Evolutionary conservation across 805 yeast genomes (phyloP), one percentile per base, ranked within the genome.

Genomic region (Candida hispaniensis): DNA sequence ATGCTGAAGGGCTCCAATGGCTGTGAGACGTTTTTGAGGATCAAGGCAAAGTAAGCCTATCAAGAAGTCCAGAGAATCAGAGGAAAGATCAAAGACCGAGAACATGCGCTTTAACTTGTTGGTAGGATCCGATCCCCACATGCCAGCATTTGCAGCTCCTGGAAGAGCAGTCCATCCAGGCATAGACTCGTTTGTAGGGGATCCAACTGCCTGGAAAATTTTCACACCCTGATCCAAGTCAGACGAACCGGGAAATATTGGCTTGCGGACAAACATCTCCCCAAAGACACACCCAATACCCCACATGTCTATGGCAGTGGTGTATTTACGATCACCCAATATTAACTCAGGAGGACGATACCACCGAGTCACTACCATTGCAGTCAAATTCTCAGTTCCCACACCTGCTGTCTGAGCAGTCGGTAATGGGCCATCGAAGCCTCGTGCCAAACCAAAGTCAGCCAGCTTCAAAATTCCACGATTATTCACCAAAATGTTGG

Each of bases 291-390:
- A 91, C 1, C 97, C 97, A 13, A 82, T 70, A 0, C 97, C 96
- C 99, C 99, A 91, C 59, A 91, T 69, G 57, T 91, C 99, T 8
- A 88, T 88, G 0, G 97, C 93, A 0, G 96, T 80, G 2, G 96
- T 85, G 54, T 88, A 88, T 41, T 69, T 63, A 46, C 79, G 66
- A 45, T 85, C 93, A 3, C 95, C 95, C 35, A 91, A 59, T 10
- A 91, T 66, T 12, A 91, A 64, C 54, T 88, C 98, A 0, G 97
- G 98, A 1, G 98, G 93, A 40, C 98, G 65, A 56, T 93, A 91
- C 98, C 98, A 91, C 44, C 98, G 60, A 0, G 98, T 91, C 22
- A 91, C 97, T 2, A 91, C 98, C 38, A 71, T 65, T n/a, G 70
- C 66, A 0, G 81, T 74, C 44, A 72, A 68, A 18, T 60, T 50